A percentile compares a stretch with the other conserved stretches of the same genome.
Evolutionary conservation across 2,329 filamentous ascomycete genomes (phyloP).

Genomic region (Neofusicoccum kwambonambiense): DNA sequence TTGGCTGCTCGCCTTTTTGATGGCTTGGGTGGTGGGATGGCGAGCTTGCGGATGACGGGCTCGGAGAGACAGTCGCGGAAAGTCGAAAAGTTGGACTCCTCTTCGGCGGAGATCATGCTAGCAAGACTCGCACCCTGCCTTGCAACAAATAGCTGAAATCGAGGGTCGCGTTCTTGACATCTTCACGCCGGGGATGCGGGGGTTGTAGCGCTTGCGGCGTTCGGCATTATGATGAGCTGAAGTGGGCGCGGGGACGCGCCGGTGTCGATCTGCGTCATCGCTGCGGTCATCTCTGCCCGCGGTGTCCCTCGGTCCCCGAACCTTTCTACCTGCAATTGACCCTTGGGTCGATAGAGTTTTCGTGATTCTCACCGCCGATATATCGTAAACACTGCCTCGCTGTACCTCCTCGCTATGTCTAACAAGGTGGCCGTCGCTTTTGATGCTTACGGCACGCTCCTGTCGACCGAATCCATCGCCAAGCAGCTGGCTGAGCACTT

Average conservation of each 20-base stretch:
- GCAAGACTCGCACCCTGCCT: neutral
- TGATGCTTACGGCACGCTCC: constrained; percentile 72
- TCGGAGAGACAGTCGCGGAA: constrained; percentile 75
- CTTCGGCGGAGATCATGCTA: constrained; percentile 7
- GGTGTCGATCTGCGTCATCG: constrained; percentile 8
- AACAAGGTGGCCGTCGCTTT: constrained; percentile 61
- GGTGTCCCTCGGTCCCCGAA: neutral
- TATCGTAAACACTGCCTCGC: neutral
- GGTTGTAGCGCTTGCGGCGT: neutral
- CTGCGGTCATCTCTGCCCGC: neutral
- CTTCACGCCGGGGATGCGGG: neutral
- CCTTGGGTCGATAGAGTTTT: neutral
- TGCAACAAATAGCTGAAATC: neutral
- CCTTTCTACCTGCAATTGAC: neutral
- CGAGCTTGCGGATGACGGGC: constrained; percentile 63
- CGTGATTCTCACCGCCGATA: neutral
- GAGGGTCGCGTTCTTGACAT: neutral
- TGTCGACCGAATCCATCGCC: constrained; percentile 69
- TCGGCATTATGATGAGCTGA: neutral
- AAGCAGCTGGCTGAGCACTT: constrained; percentile 58
- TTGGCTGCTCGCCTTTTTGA: constrained; percentile 48
- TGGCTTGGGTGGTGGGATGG: constrained; percentile 42
- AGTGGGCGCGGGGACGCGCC: neutral
- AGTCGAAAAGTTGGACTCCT: constrained; percentile 57
- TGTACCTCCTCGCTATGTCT: constrained; percentile 47